These are phyloP conservation scores for Acarospora socialis DNA, from an alignment of 2,329 filamentous ascomycete species.

Conservation along the genomic window DNA sequence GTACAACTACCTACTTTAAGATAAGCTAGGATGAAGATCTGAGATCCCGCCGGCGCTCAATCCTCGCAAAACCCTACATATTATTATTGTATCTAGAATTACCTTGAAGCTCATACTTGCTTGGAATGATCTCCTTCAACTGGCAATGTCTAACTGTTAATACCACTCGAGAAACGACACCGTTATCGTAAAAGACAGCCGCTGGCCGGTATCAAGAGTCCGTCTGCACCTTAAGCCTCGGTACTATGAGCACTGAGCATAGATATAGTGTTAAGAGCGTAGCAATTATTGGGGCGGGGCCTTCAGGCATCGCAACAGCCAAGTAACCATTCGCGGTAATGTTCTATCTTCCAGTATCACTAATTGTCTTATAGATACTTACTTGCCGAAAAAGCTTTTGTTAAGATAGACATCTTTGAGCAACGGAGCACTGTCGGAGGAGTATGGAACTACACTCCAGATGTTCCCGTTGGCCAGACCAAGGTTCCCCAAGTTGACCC, in stretches of 20 bases:
- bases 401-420: conserved; percentile 64
- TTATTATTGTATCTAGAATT: no score
- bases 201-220: background rate
- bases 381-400: conserved; percentile 53
- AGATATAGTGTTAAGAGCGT: conserved; percentile 49
- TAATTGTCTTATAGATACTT: conserved; percentile 43
- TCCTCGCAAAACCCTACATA: no score
- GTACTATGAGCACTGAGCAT: no score
- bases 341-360: background rate
- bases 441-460: conserved; percentile 65
- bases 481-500: conserved; percentile 55
- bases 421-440: conserved; percentile 65
- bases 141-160: no score
- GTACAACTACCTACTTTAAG: no score
- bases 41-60: no score
- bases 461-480: conserved; percentile 32
- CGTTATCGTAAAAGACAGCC: no score
- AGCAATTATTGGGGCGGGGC: conserved; percentile 72
- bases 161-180: no score
- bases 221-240: no score
- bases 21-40: no score
- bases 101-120: no score
- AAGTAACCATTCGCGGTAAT: conserved; percentile 33
- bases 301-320: conserved; percentile 61
- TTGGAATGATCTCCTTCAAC: no score